Base-by-base conservation (phyloP, 1,139 yeast genomes). In the Yamadazyma atlantica region DNA sequence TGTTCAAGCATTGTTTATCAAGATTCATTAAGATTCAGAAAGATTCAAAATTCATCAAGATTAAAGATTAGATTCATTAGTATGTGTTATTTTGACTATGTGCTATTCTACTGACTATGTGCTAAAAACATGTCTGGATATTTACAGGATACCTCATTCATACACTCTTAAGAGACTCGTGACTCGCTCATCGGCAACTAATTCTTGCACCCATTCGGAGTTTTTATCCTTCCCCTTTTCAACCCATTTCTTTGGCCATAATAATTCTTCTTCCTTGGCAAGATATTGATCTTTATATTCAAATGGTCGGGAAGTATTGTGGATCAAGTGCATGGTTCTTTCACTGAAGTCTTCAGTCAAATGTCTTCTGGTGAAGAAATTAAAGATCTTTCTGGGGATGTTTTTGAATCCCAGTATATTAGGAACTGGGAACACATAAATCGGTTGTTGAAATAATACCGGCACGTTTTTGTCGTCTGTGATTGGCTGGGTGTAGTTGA, bases 181-280 rank as follows among this genome's bases (percentile, higher is more conserved):
- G 18, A 92, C 77, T 44, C 96, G 66, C 12, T 77, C 79, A 55
- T 92, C 97, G 18, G 78, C 78, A 12, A 60, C 69, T 40, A 89
- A 65, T 16, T 85, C 92, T 56, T 82, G 82, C 39, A 85, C 82
- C 98, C 98, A 92, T 58, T 90, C 97, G 43, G 95, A 84, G 30
- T 76, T 66, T 51, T 79, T 82, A 40, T 78, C 84, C 35, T 64
- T 57, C 13, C 95, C 96, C 45, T 70, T 74, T 45, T 78, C 73
- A 31, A 86, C 85, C 96, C 97, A 94, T 44, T 76, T 74, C 44
- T 68, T 66, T 16, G 97, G 97, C 99, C 99, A 94, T 49, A 88
- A 95, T 13, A 63, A 57, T 57, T 92, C 97, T 58, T 94, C 98
- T 30, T 69, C 80, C 27, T 62, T 60, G 8, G 82, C 85, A 50